These are phyloP conservation scores for Plasmodium inui DNA, from an alignment of 169 alveolate genomes.

Conservation along the genomic window DNA sequence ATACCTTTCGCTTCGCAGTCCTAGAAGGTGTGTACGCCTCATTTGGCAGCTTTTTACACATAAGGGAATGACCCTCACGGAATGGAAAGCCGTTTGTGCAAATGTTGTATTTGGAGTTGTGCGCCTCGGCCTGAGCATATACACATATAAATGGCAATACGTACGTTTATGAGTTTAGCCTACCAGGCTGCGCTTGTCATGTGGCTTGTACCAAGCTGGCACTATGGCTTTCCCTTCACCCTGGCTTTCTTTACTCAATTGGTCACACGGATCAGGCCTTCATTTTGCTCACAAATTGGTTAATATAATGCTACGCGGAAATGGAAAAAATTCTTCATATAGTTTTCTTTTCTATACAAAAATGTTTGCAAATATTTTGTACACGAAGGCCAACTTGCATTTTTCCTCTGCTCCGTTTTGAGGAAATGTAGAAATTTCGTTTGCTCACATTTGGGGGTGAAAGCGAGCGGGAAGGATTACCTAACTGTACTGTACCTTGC, in stretches of 20 bases:
- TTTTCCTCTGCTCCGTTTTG: not conserved
- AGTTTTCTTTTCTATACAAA: not conserved
- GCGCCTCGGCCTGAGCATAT: not conserved
- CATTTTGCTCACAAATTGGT: not conserved
- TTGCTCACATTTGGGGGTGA: not conserved
- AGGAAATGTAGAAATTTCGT: slow-evolving; percentile 1
- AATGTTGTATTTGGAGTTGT: not conserved
- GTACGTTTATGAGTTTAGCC: not conserved
- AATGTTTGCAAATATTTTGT: not conserved
- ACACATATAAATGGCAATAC: not conserved
- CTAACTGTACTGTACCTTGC: not conserved
- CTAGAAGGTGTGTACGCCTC: not conserved
- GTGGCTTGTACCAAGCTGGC: not conserved
- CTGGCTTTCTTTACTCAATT: not conserved
- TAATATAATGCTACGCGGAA: not conserved
- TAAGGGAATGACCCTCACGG: not conserved
- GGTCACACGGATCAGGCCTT: not conserved
- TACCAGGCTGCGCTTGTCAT: not conserved
- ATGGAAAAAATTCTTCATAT: not conserved
- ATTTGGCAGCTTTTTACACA: not conserved
- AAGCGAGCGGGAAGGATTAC: not conserved
- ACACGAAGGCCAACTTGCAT: not conserved
- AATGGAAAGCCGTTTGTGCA: not conserved
- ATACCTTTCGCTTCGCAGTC: not conserved
- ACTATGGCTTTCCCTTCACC: not conserved